Conservation (phyloP, 2,329 filamentous ascomycete species). For the Colletotrichum ledebouriae region DNA sequence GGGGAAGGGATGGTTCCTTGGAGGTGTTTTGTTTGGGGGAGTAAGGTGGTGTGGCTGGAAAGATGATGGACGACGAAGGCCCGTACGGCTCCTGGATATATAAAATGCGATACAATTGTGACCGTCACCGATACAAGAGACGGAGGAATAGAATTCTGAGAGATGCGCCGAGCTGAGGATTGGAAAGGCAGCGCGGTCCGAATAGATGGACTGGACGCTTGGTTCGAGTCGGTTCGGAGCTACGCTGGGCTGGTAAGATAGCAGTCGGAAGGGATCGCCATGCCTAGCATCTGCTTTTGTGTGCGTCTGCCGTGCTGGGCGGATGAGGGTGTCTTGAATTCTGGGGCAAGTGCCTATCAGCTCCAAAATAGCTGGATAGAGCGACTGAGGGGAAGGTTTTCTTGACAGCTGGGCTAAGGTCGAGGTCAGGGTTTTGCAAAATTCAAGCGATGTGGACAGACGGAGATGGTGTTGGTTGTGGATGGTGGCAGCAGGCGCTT, state of each 20-base stretch:
- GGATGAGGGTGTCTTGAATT: neutral
- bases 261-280: constrained; percentile 20
- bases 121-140: neutral
- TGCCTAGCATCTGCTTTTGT: neutral
- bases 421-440: neutral
- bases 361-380: neutral
- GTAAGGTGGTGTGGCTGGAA: neutral
- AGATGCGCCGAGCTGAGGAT: constrained; percentile 23
- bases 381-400: neutral
- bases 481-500: neutral
- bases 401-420: constrained; percentile 8
- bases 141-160: neutral
- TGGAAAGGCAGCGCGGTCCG: constrained; percentile 1
- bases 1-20: neutral
- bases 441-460: neutral
- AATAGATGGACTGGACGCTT: constrained; percentile 14
- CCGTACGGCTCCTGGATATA: neutral
- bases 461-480: neutral
- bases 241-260: constrained; percentile 31
- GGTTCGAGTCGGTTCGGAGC: constrained; percentile 17
- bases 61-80: neutral
- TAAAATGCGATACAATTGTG: neutral
- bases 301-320: constrained; percentile 2
- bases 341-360: constrained; percentile 22
- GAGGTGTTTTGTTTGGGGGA: constrained; percentile 7